Conservation (phyloP, 345 rosid species). For the Ceriops decandra region DNA sequence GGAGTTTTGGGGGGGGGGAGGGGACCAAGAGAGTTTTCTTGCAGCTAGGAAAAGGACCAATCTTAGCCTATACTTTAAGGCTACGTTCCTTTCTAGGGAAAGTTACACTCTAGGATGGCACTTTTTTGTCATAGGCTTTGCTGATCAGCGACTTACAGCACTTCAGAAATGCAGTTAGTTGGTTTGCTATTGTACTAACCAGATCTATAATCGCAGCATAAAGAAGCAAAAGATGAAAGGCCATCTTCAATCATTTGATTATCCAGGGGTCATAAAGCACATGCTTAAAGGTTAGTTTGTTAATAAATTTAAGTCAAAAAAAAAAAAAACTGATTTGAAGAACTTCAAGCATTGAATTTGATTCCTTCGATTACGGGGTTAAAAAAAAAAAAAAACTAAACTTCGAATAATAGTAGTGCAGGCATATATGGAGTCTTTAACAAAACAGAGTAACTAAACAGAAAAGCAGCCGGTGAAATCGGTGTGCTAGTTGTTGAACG, state of each 20-base stretch:
- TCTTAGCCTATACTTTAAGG: neutral
- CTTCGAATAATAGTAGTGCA: no score
- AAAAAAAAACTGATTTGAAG: neutral
- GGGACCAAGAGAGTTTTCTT: neutral
- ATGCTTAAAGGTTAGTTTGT: neutral
- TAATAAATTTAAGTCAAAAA: neutral
- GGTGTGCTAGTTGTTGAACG: no score
- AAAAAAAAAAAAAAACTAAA: no score
- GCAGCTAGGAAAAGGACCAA: neutral
- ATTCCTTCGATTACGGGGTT: no score
- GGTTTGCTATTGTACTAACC: neutral
- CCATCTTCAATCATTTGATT: neutral
- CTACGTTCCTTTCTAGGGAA: neutral
- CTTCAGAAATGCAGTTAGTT: neutral
- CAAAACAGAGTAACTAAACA: no score
- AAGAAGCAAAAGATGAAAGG: slow-evolving; percentile 1
- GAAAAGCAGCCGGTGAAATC: no score
- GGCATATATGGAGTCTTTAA: no score
- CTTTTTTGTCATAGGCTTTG: neutral
- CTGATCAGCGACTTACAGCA: neutral
- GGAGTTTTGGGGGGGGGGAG: neutral
- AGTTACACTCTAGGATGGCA: neutral
- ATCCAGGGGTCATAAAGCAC: neutral
- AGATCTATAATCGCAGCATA: neutral
- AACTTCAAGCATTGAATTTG: neutral